These are phyloP conservation scores for Quercus phellos DNA, from an alignment of 331 rosid species.

Conservation along the genomic window DNA sequence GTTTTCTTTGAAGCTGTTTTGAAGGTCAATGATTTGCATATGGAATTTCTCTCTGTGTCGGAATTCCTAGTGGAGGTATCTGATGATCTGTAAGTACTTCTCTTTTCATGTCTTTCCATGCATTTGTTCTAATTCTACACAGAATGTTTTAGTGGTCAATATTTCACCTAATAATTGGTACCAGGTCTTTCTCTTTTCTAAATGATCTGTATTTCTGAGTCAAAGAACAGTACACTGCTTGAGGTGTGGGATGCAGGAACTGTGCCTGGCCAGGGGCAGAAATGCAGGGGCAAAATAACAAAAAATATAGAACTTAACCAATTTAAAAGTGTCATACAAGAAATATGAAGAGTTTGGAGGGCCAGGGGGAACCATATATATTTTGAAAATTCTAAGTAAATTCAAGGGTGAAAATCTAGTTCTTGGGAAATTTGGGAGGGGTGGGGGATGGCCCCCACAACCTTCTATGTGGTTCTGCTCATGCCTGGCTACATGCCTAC, in stretches of 20 bases:
- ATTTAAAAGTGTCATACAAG: too few relatives aligned
- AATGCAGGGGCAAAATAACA: too few relatives aligned
- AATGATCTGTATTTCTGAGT: neutral
- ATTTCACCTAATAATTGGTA: neutral
- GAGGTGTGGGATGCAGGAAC: neutral
- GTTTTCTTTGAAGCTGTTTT: conserved; percentile 36
- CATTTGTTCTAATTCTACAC: neutral
- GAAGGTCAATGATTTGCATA: conserved; percentile 83
- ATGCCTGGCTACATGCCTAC: neutral
- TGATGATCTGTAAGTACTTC: conserved; percentile 77
- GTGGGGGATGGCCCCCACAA: too few relatives aligned
- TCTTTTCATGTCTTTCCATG: conserved; percentile 20
- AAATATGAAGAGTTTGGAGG: too few relatives aligned
- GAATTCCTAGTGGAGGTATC: conserved; percentile 90
- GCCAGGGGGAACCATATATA: too few relatives aligned
- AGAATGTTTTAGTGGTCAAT: neutral
- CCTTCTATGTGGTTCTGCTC: too few relatives aligned
- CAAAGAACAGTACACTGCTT: neutral
- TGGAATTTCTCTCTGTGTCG: conserved; percentile 81
- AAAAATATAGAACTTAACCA: too few relatives aligned
- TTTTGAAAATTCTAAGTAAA: too few relatives aligned
- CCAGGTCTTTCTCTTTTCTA: neutral
- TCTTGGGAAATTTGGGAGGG: too few relatives aligned
- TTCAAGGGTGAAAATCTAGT: too few relatives aligned
- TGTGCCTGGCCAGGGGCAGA: neutral